Evolutionary conservation across 2,329 filamentous ascomycete genomes (phyloP).

Genomic region (Verticillium nonalfalfae): DNA sequence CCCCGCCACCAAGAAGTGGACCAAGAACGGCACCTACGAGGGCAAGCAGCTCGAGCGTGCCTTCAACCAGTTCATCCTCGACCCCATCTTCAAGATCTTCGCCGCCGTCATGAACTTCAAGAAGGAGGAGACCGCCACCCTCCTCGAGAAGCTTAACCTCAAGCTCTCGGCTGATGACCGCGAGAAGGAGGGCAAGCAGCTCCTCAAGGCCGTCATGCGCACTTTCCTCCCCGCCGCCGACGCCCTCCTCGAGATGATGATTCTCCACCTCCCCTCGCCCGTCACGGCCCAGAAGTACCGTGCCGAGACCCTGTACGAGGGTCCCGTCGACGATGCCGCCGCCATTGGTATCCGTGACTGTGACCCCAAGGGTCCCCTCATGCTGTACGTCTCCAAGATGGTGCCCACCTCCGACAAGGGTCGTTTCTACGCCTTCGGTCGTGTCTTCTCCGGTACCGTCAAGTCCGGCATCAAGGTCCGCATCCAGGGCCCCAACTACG

Average conservation of each 20-base stretch:
- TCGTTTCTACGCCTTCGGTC: constrained; percentile 99
- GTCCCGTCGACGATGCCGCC: constrained; percentile 84
- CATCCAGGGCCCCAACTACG: constrained; percentile 99
- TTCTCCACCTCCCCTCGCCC: constrained; percentile 96
- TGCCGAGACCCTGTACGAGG: constrained; percentile 98
- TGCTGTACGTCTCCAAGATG: constrained; percentile 99
- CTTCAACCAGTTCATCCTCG: constrained; percentile 99
- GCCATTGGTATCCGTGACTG: constrained; percentile 98
- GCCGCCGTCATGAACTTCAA: constrained; percentile 95
- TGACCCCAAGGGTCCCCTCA: constrained; percentile 95
- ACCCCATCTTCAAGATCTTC: constrained; percentile 99
- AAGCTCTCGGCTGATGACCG: constrained; percentile 84
- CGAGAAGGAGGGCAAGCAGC: constrained; percentile 92
- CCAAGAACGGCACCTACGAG: constrained; percentile 75
- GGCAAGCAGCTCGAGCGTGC: constrained; percentile 92
- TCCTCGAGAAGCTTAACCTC: constrained; percentile 90
- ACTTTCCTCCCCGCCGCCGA: constrained; percentile 98
- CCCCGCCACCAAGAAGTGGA: constrained; percentile 99
- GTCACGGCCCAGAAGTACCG: constrained; percentile 95
- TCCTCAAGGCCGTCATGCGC: constrained; percentile 97
- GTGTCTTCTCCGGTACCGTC: constrained; percentile 99
- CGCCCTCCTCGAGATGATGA: constrained; percentile 99
- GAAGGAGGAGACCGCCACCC: constrained; percentile 78
- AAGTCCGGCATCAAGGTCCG: constrained; percentile 98
- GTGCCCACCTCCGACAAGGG: constrained; percentile 99